Conservation (phyloP, 2,329 filamentous ascomycete species). For the Clarireedia monteithiana region DNA sequence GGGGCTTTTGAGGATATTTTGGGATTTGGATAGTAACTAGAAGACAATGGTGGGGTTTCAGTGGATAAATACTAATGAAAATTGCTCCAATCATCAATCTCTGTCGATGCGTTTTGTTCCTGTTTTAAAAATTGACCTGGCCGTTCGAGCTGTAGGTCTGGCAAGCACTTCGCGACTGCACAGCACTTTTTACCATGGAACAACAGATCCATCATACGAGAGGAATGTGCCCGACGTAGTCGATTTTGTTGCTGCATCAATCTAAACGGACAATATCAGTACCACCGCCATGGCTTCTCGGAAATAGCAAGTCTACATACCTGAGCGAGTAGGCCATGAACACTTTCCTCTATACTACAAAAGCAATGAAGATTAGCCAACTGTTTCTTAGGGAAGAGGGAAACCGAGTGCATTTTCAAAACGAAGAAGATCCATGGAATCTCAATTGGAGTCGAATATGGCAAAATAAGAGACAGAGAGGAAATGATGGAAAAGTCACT, state of each 20-base stretch:
- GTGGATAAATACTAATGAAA: neutral
- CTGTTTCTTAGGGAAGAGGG: neutral
- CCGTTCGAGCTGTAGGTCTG: neutral
- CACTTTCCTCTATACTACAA: neutral
- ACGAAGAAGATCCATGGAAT: no score
- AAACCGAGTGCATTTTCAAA: no score
- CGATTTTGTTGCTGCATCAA: constrained; percentile 33
- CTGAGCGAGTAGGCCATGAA: neutral
- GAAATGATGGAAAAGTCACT: neutral
- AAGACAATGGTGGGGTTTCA: neutral
- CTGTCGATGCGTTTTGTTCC: neutral
- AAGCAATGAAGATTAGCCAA: neutral
- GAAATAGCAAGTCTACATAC: neutral
- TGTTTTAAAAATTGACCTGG: neutral
- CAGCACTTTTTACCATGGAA: constrained; percentile 15
- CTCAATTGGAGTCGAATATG: no score
- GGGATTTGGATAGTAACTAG: neutral
- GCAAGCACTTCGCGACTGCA: neutral
- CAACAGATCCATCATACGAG: constrained; percentile 15
- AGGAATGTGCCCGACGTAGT: constrained; percentile 23
- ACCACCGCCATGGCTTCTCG: neutral
- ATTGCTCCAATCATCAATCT: no score
- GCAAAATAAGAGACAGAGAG: no score
- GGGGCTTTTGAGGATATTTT: neutral
- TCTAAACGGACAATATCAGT: constrained; percentile 7